Percentiles rank a stretch among this genome's conserved stretches.
phyloP scores from a whole-genome alignment of 2,329 filamentous ascomycete genomes.

The Sclerotinia trifoliorum region DNA sequence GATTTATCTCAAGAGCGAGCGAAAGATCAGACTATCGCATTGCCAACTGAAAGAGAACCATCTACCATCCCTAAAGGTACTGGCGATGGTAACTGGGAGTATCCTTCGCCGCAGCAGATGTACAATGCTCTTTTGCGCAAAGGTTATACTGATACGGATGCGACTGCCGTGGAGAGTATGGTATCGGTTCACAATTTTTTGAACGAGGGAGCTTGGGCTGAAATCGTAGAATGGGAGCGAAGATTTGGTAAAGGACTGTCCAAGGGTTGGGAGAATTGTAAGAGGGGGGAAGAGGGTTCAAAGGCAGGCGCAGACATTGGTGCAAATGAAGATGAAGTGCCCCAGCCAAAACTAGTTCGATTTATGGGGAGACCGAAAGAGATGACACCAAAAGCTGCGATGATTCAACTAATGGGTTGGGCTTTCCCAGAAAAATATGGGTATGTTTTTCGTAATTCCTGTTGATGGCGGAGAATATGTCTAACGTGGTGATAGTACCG shows the following conservation, averaged over 20 bases:
- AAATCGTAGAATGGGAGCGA: constrained; percentile 92
- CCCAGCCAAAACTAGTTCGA: constrained; percentile 71
- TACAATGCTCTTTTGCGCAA: constrained; percentile 97
- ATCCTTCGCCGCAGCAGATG: constrained; percentile 98
- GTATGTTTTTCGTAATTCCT: constrained; percentile 47
- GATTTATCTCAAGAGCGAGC: constrained; percentile 78
- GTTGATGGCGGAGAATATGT: constrained; percentile 16
- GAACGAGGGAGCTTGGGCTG: constrained; percentile 95
- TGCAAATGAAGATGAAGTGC: constrained; percentile 53
- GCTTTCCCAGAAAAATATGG: constrained; percentile 77
- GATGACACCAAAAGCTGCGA: constrained; percentile 84
- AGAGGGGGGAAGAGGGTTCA: constrained; percentile 68
- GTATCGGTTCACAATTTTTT: constrained; percentile 97
- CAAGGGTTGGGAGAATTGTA: constrained; percentile 72
- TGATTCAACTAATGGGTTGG: constrained; percentile 76
- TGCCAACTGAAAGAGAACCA: constrained; percentile 77
- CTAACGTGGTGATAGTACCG: constrained; percentile 52
- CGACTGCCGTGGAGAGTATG: constrained; percentile 93
- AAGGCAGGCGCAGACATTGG: constrained; percentile 44
- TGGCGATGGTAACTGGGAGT: constrained; percentile 84
- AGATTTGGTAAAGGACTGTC: constrained; percentile 74
- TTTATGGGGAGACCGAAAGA: constrained; percentile 91
- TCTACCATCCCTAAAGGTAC: constrained; percentile 91
- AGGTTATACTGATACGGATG: constrained; percentile 90
- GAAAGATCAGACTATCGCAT: constrained; percentile 66